Base-by-base conservation (phyloP, 495 filamentous ascomycete species). In the Halenospora varia region DNA sequence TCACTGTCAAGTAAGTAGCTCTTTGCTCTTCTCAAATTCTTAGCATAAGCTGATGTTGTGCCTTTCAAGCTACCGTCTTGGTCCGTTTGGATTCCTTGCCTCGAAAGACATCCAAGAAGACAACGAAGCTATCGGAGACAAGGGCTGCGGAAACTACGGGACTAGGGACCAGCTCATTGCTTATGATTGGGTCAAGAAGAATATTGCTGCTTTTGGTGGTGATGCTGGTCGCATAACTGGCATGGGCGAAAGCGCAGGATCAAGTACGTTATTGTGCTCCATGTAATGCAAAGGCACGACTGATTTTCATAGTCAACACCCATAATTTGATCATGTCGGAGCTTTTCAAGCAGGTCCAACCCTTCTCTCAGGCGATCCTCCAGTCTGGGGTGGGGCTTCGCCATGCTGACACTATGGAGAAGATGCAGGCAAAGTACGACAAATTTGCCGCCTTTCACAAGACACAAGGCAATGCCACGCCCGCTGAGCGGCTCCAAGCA, bases 201-300 rank as follows among this genome's bases (percentile, higher is more conserved):
- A 80, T 62, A 79, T 80, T 59, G 61, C 53, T 9, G 64, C 53
- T 4, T 69, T 69, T 57, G 62, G 66, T 10, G 67, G 60, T 10
- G 51, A 68, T 20, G 56, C 75, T 8, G 58, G 69, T 42, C 55
- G 63, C 1, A 66, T 77, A n/a, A 70, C 68, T 11, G 59, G 72
- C 26, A 59, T 77, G 47, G 80, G 80, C n/a, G 75, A 81, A 59
- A 75, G 71, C 13, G 80, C 80, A n/a, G 80, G 80, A 9, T 48
- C 45, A 48, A 48, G 45, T 48, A 22, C 9, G 45, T 48, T 17
- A 8, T 9, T 10, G 9, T 22, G 9, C 45, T 22, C 19, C 9
- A 10, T 17, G 19, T 10, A 17, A 48, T 8, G 9, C 9, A 9
- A 48, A n/a, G 9, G 18, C 48, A 48, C 13, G 23, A 8, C 15